phyloP scores from a whole-genome alignment of 192 early-diverging fungal species.

The Coemansia sp. region DNA sequence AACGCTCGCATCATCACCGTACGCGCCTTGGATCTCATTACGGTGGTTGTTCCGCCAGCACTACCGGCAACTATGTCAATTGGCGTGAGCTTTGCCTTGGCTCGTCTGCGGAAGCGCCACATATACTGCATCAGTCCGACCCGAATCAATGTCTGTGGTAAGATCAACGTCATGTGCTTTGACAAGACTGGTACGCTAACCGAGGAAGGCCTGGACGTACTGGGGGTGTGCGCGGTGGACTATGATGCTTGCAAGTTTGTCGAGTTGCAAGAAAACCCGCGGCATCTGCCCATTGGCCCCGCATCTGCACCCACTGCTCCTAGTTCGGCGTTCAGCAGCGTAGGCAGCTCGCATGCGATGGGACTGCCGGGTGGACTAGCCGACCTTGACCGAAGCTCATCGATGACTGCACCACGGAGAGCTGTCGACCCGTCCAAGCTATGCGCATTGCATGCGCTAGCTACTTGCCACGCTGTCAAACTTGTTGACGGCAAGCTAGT shows the following conservation, averaged over 20 bases:
- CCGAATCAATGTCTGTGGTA: constrained; percentile 95
- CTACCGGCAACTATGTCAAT: constrained; percentile 98
- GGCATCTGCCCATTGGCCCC: constrained; percentile 44
- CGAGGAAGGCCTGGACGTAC: constrained; percentile 93
- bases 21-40: constrained; percentile 95
- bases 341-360: constrained; percentile 31
- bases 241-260: constrained; percentile 51
- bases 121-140: constrained; percentile 96
- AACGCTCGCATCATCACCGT: constrained; percentile 73
- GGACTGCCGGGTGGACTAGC: constrained; percentile 38
- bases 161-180: constrained; percentile 96
- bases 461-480: constrained; percentile 88
- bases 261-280: constrained; percentile 55
- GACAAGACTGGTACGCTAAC: constrained; percentile 99
- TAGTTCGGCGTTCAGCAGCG: constrained; percentile 58
- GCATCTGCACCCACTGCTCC: constrained; percentile 39
- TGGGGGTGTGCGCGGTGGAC: constrained; percentile 79
- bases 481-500: constrained; percentile 86
- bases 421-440: constrained; percentile 50
- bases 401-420: constrained; percentile 47
- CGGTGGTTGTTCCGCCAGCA: constrained; percentile 96
- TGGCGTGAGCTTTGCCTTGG: constrained; percentile 95
- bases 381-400: constrained; percentile 47
- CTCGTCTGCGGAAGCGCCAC: constrained; percentile 72
- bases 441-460: constrained; percentile 65